Evolutionary conservation across 2,329 filamentous ascomycete genomes (phyloP).

Genomic region (Colletotrichum godetiae): DNA sequence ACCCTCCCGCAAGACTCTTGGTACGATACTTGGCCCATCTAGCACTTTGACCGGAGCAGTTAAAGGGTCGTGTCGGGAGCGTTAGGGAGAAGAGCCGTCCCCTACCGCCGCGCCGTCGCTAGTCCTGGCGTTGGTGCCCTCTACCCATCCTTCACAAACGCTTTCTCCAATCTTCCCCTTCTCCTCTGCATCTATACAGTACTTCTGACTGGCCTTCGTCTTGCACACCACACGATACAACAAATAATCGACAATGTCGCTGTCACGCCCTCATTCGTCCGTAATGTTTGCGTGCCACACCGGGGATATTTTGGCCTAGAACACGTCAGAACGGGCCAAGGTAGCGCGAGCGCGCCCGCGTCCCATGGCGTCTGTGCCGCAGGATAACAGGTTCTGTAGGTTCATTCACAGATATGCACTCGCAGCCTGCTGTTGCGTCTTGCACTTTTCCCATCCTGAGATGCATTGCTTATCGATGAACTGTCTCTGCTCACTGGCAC

Average conservation of each 20-base stretch:
- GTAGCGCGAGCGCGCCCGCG: not conserved
- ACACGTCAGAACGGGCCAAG: conserved; percentile 24
- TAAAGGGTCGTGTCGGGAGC: conserved; percentile 20
- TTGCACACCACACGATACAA: conserved; percentile 3
- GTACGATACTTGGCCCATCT: not conserved
- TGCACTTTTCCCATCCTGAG: not conserved
- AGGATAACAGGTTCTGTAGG: conserved; percentile 1
- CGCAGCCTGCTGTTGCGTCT: conserved; percentile 1
- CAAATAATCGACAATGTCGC: conserved; percentile 10
- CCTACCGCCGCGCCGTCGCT: conserved; percentile 19
- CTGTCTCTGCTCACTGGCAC: not conserved
- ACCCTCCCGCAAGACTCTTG: not conserved
- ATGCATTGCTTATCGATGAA: conserved; percentile 2
- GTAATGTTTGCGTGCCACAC: conserved; percentile 8
- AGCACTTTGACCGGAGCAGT: not conserved
- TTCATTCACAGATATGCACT: conserved; percentile 5
- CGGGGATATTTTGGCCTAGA: conserved; percentile 4
- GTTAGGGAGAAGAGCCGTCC: conserved; percentile 33
- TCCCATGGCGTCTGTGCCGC: not conserved
- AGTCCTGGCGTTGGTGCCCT: not conserved
- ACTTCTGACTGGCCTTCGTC: not conserved
- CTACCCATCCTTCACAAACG: not conserved
- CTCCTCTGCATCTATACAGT: not conserved
- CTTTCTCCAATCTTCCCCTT: not conserved
- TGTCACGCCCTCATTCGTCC: conserved; percentile 27